Conservation (phyloP, 805 yeast species). For the Sungouiozyma intestinalis region DNA sequence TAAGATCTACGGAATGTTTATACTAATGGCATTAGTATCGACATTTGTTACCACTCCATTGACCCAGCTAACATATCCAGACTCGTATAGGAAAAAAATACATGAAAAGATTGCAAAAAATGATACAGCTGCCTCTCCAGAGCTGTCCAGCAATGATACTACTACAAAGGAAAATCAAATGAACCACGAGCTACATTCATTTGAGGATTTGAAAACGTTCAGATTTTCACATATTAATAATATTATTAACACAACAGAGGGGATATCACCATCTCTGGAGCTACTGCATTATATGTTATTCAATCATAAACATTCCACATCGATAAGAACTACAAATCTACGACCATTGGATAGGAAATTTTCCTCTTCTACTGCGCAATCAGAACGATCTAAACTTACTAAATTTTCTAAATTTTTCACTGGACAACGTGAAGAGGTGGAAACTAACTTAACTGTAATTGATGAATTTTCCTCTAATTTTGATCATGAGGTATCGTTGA, state of each 20-base stretch:
- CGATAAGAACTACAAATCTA: neutral
- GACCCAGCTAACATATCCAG: conserved; percentile 52
- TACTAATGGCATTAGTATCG: conserved; percentile 70
- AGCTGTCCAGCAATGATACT: neutral
- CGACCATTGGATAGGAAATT: conserved; percentile 11
- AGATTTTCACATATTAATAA: conserved; percentile 14
- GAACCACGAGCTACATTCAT: conserved; percentile 5
- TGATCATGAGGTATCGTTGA: conserved; percentile 15
- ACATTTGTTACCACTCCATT: conserved; percentile 76
- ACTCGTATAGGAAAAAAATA: conserved; percentile 44
- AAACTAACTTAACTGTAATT: conserved; percentile 11
- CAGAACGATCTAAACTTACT: conserved; percentile 11
- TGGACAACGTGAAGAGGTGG: conserved; percentile 12
- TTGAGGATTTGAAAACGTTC: conserved; percentile 14
- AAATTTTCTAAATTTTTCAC: conserved; percentile 11
- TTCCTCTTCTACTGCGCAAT: conserved; percentile 12
- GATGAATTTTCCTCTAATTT: conserved; percentile 18
- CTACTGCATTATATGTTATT: conserved; percentile 19
- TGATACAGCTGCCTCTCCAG: conserved; percentile 3
- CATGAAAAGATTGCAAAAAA: conserved; percentile 20
- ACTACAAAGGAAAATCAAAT: neutral
- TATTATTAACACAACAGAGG: conserved; percentile 22
- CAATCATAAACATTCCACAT: conserved; percentile 3
- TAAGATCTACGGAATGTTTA: conserved; percentile 67
- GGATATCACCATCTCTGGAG: conserved; percentile 23